Evolutionary conservation across 202 grass and related monocot genomes (phyloP).

Genomic region (Panicum hallii): DNA sequence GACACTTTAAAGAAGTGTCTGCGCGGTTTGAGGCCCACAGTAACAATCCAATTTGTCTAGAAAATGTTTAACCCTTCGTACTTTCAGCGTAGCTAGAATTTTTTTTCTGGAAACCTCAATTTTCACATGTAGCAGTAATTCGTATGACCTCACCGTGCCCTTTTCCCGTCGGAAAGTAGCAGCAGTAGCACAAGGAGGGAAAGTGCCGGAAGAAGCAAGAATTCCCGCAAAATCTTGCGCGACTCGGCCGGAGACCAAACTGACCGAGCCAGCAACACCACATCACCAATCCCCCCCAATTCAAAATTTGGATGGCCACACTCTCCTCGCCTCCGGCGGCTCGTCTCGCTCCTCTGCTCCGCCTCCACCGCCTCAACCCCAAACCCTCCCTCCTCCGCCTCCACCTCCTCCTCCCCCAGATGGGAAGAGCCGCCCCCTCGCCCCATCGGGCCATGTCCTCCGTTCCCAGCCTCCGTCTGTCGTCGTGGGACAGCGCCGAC

Average conservation of each 20-base stretch:
- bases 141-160: no score
- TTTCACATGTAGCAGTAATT: no score
- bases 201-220: not conserved
- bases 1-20: no score
- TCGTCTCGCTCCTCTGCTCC: conserved; percentile 10
- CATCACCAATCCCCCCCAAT: not conserved
- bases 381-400: not conserved
- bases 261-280: no score
- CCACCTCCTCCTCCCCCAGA: not conserved
- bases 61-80: no score
- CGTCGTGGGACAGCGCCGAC: not conserved
- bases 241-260: not conserved
- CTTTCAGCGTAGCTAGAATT: no score
- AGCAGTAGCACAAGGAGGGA: not conserved
- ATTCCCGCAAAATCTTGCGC: not conserved
- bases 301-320: conserved; percentile 29
- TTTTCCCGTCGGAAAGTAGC: no score
- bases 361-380: not conserved
- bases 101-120: no score
- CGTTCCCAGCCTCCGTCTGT: not conserved
- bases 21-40: no score
- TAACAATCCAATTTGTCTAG: no score
- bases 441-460: conserved; percentile 31
- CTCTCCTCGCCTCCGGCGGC: not conserved
- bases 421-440: not conserved